Evolutionary conservation across 2,329 filamentous ascomycete species (phyloP), one percentile per base, ranked within the genome.

Genomic region (Mycosphaerella sp.): DNA sequence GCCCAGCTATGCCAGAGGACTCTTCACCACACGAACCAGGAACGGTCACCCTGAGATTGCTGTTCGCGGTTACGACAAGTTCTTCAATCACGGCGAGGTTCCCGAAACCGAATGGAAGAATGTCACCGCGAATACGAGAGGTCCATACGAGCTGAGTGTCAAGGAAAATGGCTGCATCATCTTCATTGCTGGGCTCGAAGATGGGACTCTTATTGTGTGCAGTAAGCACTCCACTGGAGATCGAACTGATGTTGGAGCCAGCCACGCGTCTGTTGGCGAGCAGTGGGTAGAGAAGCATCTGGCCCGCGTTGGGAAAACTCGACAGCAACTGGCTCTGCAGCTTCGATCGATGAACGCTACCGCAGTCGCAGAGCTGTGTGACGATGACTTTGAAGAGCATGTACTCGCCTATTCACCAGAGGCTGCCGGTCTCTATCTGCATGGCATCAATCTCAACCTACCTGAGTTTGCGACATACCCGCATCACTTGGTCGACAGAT

Each of bases 141-240:
- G 89, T 0, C 93, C 93, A 0, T 98, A 97, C 65, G 93, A 98
- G 73, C 76, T 98, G 53, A 97, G 90, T 54, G 82, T 97, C 49
- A 98, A 98, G 74, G 93, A 98, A 73, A 98, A 98, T 66, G 93
- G 93, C n/a, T 98, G 93, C 72, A 98, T 98, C 71, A 96, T 98
- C 63, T 98, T 98, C 75, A 84, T 98, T 43, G 86, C 90, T 12
- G 93, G 91, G 11, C 77, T 98, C 21, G 88, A 95, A 65, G 91
- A 96, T 65, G 91, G 83, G 36, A 89, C 88, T 1, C 76, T 98
- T 8, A 77, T 98, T 6, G 91, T 98, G n/a, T 97, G 92, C 80
- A 97, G 92, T 78, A 98, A 98, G 69, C 93, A 98, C 70, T 97
- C 93, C 0, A 97, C 91, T 0, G 93, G 93, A 6, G 76, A 82